A percentile compares a stretch with the other conserved stretches of the same genome.
Conservation (phyloP, 2,329 filamentous ascomycete species). For the Botryotinia convoluta region DNA sequence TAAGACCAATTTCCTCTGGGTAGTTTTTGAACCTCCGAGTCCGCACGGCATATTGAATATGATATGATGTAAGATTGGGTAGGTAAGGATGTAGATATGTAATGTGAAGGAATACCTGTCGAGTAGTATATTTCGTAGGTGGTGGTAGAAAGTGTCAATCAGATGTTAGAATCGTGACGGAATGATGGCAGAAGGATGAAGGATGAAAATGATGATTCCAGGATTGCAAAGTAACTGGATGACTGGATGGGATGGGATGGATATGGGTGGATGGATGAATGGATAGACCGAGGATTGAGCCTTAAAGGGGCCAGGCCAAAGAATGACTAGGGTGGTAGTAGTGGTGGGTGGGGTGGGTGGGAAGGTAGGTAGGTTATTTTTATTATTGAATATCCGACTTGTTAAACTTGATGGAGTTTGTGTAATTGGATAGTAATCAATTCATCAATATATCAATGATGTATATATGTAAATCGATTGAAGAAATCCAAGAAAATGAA, state of each 20-base stretch:
- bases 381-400: not conserved
- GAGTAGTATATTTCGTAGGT: not conserved
- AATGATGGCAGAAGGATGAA: not conserved
- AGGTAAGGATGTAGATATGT: not conserved
- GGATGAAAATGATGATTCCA: not conserved
- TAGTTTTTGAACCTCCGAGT: conserved; percentile 58
- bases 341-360: not conserved
- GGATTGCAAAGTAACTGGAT: not conserved
- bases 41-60: conserved; percentile 37
- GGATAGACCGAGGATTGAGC: conserved; percentile 4
- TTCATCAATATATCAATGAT: not conserved
- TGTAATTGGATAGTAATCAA: not conserved
- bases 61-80: not conserved
- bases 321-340: not conserved
- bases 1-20: conserved; percentile 72
- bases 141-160: not conserved
- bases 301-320: conserved; percentile 3
- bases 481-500: not conserved
- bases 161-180: not conserved
- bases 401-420: not conserved
- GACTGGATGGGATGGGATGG: not conserved
- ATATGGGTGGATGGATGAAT: no score
- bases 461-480: not conserved
- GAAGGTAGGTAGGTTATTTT: not conserved
- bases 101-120: not conserved